Evolutionary conservation across 2,329 filamentous ascomycete genomes (phyloP).

Genomic region (Remersonia thermophila): DNA sequence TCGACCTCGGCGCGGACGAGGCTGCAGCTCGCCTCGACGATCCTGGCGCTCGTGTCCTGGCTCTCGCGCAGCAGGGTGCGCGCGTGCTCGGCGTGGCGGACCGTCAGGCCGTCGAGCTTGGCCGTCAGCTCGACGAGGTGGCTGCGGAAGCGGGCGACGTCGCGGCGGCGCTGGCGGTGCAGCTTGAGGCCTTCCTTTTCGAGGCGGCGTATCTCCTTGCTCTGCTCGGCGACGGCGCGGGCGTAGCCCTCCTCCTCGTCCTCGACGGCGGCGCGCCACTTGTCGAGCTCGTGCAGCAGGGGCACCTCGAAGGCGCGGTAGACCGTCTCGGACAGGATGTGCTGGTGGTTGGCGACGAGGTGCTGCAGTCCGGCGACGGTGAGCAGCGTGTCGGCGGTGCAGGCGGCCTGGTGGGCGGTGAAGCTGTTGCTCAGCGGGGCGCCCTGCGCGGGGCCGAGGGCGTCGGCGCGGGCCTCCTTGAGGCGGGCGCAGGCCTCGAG

Average conservation of each 20-base stretch:
- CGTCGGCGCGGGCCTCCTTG: conserved; percentile 52
- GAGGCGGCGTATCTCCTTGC: conserved; percentile 47
- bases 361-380: conserved; percentile 54
- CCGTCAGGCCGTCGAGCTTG: conserved; percentile 50
- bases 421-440: conserved; percentile 35
- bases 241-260: conserved; percentile 52
- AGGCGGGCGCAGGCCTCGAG: conserved; percentile 56
- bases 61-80: conserved; percentile 47
- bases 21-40: conserved; percentile 52
- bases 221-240: conserved; percentile 40
- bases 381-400: conserved; percentile 51
- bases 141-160: conserved; percentile 48
- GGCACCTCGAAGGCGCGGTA: conserved; percentile 58
- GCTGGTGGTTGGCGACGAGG: conserved; percentile 56
- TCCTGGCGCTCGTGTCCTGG: conserved; percentile 50
- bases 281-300: conserved; percentile 55
- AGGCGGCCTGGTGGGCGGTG: conserved; percentile 32
- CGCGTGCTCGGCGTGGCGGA: conserved; percentile 48
- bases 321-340: conserved; percentile 56
- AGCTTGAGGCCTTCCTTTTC: conserved; percentile 54
- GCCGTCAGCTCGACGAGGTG: conserved; percentile 52
- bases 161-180: conserved; percentile 44
- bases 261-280: conserved; percentile 49
- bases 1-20: conserved; percentile 57
- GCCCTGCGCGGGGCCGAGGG: conserved; percentile 28